These are phyloP conservation scores for Huntiella omanensis DNA, from an alignment of 2,329 filamentous ascomycete species.

Conservation along the genomic window DNA sequence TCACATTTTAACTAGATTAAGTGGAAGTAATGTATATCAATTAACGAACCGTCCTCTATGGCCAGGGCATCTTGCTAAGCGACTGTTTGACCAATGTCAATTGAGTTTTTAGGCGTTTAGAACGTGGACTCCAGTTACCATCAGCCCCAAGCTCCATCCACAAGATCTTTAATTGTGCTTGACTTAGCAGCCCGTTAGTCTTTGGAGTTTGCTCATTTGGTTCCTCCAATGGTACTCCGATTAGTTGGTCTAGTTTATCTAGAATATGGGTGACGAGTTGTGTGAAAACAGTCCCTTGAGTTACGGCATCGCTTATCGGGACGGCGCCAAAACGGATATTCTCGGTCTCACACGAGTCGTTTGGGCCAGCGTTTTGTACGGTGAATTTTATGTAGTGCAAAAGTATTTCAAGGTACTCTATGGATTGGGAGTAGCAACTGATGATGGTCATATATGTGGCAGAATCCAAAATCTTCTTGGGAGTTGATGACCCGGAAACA, in stretches of 20 bases:
- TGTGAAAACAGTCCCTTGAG: slow-evolving; percentile 16
- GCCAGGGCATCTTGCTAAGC: too few relatives aligned
- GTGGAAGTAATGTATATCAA: too few relatives aligned
- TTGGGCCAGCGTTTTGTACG: slow-evolving; percentile 11
- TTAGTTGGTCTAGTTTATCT: slow-evolving; percentile 15
- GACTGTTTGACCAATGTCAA: too few relatives aligned
- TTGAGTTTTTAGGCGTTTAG: background rate
- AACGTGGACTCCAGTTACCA: slow-evolving; percentile 7
- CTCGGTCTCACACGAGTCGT: slow-evolving; percentile 11
- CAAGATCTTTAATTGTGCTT: slow-evolving; percentile 4
- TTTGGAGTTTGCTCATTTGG: background rate
- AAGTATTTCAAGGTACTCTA: slow-evolving; percentile 15
- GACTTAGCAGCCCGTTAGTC: slow-evolving; percentile 1
- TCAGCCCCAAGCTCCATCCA: slow-evolving; percentile 6
- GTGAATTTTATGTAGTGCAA: slow-evolving; percentile 13
- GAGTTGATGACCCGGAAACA: background rate
- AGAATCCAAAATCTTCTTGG: slow-evolving; percentile 12
- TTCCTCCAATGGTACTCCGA: slow-evolving; percentile 14
- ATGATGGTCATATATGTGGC: slow-evolving; percentile 16
- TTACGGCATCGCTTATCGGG: slow-evolving; percentile 14
- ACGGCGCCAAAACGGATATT: slow-evolving; percentile 15
- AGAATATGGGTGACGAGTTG: slow-evolving; percentile 16
- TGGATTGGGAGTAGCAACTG: slow-evolving; percentile 17
- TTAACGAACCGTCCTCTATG: too few relatives aligned
- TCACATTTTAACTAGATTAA: too few relatives aligned